These are phyloP conservation scores for Sordariomycetes sp. DNA, from an alignment of 2,329 filamentous ascomycete genomes.

Conservation along the genomic window DNA sequence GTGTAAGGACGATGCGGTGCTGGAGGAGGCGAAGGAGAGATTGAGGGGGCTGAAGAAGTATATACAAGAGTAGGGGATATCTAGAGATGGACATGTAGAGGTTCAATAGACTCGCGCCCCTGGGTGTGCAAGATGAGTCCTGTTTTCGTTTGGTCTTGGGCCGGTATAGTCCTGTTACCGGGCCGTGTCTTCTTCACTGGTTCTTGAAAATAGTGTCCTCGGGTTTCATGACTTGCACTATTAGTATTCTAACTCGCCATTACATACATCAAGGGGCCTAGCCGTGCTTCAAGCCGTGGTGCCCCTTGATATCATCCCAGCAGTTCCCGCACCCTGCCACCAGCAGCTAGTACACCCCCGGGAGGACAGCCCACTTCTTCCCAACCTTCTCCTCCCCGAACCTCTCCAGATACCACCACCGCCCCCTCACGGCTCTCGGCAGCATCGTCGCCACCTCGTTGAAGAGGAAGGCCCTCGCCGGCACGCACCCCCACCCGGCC, in stretches of 20 bases:
- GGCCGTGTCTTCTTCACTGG: too few species aligned
- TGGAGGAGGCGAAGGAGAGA: conserved; percentile 69
- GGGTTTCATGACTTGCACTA: too few species aligned
- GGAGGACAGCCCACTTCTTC: conserved; percentile 60
- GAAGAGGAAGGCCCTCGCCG: conserved; percentile 70
- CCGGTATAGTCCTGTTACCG: too few species aligned
- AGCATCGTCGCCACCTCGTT: conserved; percentile 90
- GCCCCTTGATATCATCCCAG: not conserved
- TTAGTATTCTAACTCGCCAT: too few species aligned
- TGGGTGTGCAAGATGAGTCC: too few species aligned
- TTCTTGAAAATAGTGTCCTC: too few species aligned
- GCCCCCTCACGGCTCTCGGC: conserved; percentile 71
- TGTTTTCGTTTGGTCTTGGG: too few species aligned
- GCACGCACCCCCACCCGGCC: conserved; percentile 54
- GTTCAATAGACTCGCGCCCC: not conserved
- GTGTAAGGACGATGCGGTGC: conserved; percentile 83
- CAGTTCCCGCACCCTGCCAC: not conserved
- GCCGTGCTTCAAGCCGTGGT: not conserved
- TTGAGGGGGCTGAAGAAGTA: conserved; percentile 64
- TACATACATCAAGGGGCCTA: too few species aligned
- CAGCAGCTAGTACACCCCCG: conserved; percentile 30
- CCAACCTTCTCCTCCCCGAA: conserved; percentile 80
- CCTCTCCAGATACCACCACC: conserved; percentile 74
- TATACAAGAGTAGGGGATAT: conserved; percentile 26
- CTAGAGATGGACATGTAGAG: not conserved